Evolutionary conservation across 768 basidiomycete genomes (phyloP).

Genomic region (Leccinum imitatum): DNA sequence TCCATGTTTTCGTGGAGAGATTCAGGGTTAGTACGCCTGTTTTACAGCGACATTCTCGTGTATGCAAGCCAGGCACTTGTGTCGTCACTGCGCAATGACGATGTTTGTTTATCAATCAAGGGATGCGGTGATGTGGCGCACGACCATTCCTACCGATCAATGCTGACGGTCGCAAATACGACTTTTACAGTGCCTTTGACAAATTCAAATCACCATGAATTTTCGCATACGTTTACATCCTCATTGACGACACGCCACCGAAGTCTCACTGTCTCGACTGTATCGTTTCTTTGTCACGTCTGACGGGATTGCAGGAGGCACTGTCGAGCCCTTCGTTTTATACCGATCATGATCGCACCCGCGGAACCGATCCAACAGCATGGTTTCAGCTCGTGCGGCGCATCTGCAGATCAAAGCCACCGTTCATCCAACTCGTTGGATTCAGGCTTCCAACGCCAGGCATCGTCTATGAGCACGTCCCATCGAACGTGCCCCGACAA

Average conservation of each 20-base stretch:
- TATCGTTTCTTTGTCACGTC: not conserved
- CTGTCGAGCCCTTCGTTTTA: slow-evolving; percentile 7
- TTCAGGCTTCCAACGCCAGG: not conserved
- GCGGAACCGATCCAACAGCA: slow-evolving; percentile 7
- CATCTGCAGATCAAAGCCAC: slow-evolving; percentile 18
- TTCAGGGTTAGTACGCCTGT: not conserved
- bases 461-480: slow-evolving; percentile 2
- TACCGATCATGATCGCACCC: slow-evolving; percentile 26
- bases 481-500: not conserved
- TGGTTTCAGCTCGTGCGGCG: slow-evolving; percentile 3
- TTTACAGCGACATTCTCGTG: not conserved
- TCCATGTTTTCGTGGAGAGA: not conserved
- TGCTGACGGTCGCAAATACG: not conserved
- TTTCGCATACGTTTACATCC: not conserved
- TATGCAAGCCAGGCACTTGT: slow-evolving; percentile 15
- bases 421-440: slow-evolving; percentile 2
- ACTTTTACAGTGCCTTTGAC: not conserved
- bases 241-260: not conserved
- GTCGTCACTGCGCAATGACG: slow-evolving; percentile 16
- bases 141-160: slow-evolving; percentile 2
- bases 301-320: slow-evolving; percentile 4
- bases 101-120: slow-evolving; percentile 12
- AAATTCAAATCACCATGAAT: not conserved
- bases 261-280: not conserved
- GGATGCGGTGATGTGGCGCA: slow-evolving; percentile 23